Evolutionary conservation across 2,329 filamentous ascomycete genomes (phyloP).

Genomic region (Drechslera avenae): DNA sequence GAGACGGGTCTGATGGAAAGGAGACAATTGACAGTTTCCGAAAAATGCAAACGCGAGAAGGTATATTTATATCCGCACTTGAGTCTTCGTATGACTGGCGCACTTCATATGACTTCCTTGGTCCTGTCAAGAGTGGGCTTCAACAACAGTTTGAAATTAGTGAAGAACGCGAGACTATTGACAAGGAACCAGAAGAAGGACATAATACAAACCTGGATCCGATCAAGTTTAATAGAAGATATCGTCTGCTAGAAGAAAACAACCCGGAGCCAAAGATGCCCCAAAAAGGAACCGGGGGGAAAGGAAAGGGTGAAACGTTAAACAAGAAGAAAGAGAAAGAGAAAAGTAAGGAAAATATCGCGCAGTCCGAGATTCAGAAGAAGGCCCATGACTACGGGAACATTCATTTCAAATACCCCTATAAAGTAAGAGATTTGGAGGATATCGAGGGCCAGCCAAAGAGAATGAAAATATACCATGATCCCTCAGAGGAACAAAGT

Average conservation of each 20-base stretch:
- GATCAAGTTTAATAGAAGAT: background rate
- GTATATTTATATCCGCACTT: slow-evolving; percentile 11
- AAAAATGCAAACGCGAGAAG: background rate
- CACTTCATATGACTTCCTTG: slow-evolving; percentile 17
- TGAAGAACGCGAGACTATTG: slow-evolving; percentile 1
- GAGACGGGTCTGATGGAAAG: background rate
- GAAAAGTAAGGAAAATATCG: too few relatives aligned
- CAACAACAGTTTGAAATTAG: background rate
- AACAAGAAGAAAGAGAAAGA: too few relatives aligned
- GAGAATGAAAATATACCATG: background rate
- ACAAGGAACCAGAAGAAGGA: background rate
- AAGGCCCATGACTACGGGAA: too few relatives aligned
- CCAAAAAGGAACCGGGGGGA: slow-evolving; percentile 78
- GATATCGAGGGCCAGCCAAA: slow-evolving; percentile 28
- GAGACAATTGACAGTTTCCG: background rate
- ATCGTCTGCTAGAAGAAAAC: too few relatives aligned
- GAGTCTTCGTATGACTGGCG: slow-evolving; percentile 14
- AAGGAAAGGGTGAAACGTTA: slow-evolving; percentile 50
- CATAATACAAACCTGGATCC: background rate
- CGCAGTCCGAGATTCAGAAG: too few relatives aligned
- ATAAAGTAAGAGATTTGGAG: too few relatives aligned
- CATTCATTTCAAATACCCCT: too few relatives aligned
- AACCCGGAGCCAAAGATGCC: slow-evolving; percentile 62
- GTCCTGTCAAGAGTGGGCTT: background rate
- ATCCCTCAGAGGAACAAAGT: background rate